Evolutionary conservation across 768 basidiomycete genomes (phyloP), one percentile per base, ranked within the genome.

Genomic region (Pleurotus citrinopileatus): DNA sequence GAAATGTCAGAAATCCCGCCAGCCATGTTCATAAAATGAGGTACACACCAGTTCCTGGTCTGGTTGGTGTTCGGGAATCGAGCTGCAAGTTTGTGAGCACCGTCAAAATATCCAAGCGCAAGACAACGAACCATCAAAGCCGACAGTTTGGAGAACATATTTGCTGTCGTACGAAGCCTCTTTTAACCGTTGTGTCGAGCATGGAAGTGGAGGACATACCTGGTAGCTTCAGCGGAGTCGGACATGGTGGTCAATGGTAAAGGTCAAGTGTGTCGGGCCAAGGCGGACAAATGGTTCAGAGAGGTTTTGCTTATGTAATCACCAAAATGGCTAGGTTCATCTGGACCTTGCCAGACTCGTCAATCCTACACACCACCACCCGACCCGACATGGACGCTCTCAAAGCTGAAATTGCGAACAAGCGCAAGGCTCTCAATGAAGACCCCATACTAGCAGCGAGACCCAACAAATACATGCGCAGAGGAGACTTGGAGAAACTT

Each of bases 41-140:
- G 34, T 25, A 22, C 80, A 57, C 61, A 94, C 96, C 97, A 99
- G 77, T 98, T 94, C 70, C 86, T 84, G 48, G 95, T 96, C 78
- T 99, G 96, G 78, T 97, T 94, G 61, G 82, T 82, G 70, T 93
- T 89, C 53, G 89, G 90, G 75, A 93, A 94, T 52, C 90, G 90
- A 62, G 91, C 92, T 93, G 61, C 13, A 67, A 60, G 62, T 52
- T 42, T 32, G 50, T 55, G 23, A 42, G 47, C 28, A 53, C 26
- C 8, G 32, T 22, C 28, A 42, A 42, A 27, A 29, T 26, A 22
- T 45, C 36, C 55, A 23, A 44, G 48, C 47, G 23, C 23, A 15
- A 28, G 34, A 70, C n/a, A n/a, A n/a, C 77, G 60, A 54, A 88
- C 87, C 89, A 69, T 98, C 96, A 70, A 98, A 99, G 56, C 88